Percentiles rank a stretch among this genome's conserved stretches.
Conservation (phyloP, 129 eudicot genomes). For the Helianthus annuus region DNA sequence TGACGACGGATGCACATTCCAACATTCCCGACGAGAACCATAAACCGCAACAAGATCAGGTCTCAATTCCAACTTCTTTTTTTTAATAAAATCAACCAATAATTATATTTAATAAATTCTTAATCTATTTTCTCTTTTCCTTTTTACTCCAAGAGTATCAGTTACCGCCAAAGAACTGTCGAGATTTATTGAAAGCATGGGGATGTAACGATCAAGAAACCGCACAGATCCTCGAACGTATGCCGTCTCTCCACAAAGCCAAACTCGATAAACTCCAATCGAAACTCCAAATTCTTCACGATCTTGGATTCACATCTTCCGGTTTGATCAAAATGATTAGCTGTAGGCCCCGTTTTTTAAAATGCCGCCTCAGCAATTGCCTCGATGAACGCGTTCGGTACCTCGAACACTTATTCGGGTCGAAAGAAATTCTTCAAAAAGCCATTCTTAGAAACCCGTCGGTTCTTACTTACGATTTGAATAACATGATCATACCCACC, state of each 20-base stretch:
- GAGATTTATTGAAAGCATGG: conserved; percentile 31
- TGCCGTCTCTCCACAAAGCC: conserved; percentile 50
- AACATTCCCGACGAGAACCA: conserved; percentile 9
- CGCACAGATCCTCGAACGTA: conserved; percentile 45
- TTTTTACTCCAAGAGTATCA: conserved; percentile 32
- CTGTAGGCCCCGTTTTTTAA: conserved; percentile 70
- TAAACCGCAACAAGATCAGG: conserved; percentile 30
- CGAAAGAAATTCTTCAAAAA: conserved; percentile 50
- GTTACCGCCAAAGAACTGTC: conserved; percentile 30
- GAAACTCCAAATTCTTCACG: conserved; percentile 53
- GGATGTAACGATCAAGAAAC: conserved; percentile 54
- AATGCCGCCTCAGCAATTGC: conserved; percentile 24
- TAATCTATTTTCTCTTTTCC: conserved; percentile 4
- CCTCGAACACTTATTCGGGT: conserved; percentile 54
- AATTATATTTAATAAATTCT: neutral
- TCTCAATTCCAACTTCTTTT: conserved; percentile 21
- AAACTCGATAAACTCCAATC: conserved; percentile 46
- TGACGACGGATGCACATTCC: conserved; percentile 18
- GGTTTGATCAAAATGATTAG: conserved; percentile 54
- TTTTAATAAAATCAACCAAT: neutral
- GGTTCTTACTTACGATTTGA: conserved; percentile 57
- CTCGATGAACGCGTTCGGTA: conserved; percentile 58
- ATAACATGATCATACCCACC: conserved; percentile 45
- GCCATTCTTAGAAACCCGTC: conserved; percentile 75
- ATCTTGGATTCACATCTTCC: conserved; percentile 49